Evolutionary conservation across 176 grass and related monocot genomes (phyloP), one percentile per base, ranked within the genome.

Genomic region (Paspalum vaginatum): DNA sequence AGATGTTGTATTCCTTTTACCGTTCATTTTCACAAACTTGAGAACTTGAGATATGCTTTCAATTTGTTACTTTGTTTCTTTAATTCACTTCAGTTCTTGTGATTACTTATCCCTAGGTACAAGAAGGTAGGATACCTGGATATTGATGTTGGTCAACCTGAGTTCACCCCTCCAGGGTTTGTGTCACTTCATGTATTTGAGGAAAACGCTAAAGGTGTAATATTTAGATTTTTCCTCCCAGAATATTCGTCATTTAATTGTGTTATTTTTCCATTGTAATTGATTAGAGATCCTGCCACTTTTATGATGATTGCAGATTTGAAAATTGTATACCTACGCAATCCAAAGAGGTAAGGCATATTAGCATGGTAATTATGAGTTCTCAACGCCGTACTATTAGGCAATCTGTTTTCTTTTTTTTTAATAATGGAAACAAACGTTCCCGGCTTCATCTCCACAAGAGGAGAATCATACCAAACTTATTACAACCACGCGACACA

Each of bases 81-180:
- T 85, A 44, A 45, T 72, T 65, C 41, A 14, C 39, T 47, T 47
- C 38, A 64, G 20, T 65, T 79, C 49, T 48, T 49, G 14, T 59
- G 56, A 40, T 68, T 82, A 20, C 57, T 82, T 70, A 70, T 88
- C 9, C 32, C 63, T 55, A 97, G 93, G 72, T 97, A 88, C 70
- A 78, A 87, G 42, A 97, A 39, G 57, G 89, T 92, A 10, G 89
- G 81, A 5, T 95, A 88, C 81, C 52, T 95, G 85, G 87, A 95
- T 81, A 95, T 79, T 21, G 93, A 95, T 88, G 89, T 95, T 70
- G 93, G 93, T 42, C 93, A 95, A 78, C 85, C 93, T 61, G 93
- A 92, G 53, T 95, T 95, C 78, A 89, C 85, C 1, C 41, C 89
- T 81, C 87, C 89, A 43, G 93, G 93, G 11, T 92, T 88, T 69